Percentiles rank a stretch among this genome's conserved stretches.
These are phyloP conservation scores for Xerocomus spinulosus DNA, from an alignment of 768 basidiomycete species.

Conservation along the genomic window DNA sequence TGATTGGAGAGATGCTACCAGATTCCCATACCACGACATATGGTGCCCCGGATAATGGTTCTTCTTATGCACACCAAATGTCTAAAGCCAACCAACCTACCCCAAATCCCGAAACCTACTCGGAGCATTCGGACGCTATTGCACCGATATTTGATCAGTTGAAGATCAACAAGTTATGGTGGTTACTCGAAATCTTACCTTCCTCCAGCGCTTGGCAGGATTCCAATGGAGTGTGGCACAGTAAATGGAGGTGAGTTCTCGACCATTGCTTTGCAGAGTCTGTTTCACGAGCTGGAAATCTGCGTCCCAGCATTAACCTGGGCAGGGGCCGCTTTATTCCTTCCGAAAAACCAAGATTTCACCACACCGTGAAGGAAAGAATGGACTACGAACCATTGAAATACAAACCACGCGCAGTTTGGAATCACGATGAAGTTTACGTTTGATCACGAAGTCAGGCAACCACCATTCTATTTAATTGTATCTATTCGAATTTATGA, in stretches of 20 bases:
- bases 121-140: constrained; percentile 32
- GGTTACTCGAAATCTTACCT: constrained; percentile 69
- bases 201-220: constrained; percentile 55
- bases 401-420: constrained; percentile 58
- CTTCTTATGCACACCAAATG: background rate
- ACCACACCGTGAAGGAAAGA: constrained; percentile 57
- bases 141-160: constrained; percentile 54
- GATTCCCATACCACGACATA: background rate
- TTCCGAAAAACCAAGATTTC: constrained; percentile 50
- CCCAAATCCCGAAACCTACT: background rate
- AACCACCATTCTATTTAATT: background rate
- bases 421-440: constrained; percentile 43
- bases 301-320: constrained; percentile 35
- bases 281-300: constrained; percentile 1
- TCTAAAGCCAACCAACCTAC: background rate
- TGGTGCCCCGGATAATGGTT: background rate
- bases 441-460: constrained; percentile 24
- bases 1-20: background rate
- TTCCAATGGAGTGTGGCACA: constrained; percentile 48
- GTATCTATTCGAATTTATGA: background rate
- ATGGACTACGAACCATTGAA: constrained; percentile 43
- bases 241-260: constrained; percentile 46
- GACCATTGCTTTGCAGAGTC: background rate
- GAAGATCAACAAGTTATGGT: constrained; percentile 47
- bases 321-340: constrained; percentile 54